Conservation (phyloP, 192 early-diverging fungal genomes). For the Coemansia sp. region DNA sequence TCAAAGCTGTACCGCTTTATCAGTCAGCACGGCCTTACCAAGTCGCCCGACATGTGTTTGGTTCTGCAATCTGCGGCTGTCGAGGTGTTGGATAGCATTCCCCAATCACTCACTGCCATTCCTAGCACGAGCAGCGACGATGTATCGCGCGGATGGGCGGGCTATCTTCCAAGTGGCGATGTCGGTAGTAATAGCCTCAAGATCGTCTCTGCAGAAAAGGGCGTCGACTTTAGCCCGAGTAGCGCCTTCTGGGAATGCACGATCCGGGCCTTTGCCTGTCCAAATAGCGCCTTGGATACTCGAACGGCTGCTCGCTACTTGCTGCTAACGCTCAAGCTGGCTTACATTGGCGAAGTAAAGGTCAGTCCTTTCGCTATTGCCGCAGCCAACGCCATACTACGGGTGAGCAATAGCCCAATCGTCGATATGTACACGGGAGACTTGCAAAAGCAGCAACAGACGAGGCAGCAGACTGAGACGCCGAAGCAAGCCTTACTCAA, state of each 20-base stretch:
- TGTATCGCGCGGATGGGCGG: slow-evolving; percentile 5
- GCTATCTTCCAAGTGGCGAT: not conserved
- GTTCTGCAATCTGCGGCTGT: not conserved
- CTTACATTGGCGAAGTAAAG: slow-evolving; percentile 2
- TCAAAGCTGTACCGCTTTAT: not conserved
- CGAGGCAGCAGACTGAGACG: not conserved
- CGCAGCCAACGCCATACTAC: slow-evolving; percentile 13
- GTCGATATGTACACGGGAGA: slow-evolving; percentile 21
- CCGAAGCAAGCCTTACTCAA: not conserved
- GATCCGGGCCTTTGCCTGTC: slow-evolving; percentile 8
- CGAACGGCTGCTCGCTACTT: not conserved
- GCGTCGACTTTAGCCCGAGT: not conserved
- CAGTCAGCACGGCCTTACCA: not conserved
- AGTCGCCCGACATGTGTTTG: not conserved
- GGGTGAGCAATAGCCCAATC: slow-evolving; percentile 4
- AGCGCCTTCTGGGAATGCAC: slow-evolving; percentile 28
- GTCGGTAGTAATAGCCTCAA: not conserved
- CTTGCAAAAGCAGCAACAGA: slow-evolving; percentile 10
- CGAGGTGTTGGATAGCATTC: slow-evolving; percentile 1
- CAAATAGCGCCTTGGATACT: not conserved
- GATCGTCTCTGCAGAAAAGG: slow-evolving; percentile 6
- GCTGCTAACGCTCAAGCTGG: slow-evolving; percentile 25
- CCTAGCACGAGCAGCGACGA: not conserved
- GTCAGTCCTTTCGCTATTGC: slow-evolving; percentile 2
- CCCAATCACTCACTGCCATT: not conserved